Evolutionary conservation across 768 basidiomycete genomes (phyloP).

Genomic region (Agaricus blazei): DNA sequence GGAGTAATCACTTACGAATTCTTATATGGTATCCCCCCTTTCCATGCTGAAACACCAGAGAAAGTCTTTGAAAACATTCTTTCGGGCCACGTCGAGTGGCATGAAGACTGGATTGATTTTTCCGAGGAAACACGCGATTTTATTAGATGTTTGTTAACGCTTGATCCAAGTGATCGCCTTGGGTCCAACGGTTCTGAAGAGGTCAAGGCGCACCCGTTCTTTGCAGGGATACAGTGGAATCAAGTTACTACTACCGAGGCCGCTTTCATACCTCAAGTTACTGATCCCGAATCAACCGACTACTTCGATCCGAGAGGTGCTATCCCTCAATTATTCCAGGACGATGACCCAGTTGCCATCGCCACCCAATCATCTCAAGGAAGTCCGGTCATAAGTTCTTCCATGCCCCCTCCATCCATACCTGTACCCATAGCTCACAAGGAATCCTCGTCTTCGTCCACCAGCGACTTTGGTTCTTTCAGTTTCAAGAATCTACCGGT

Average conservation of each 20-base stretch:
- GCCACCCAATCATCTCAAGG: conserved; percentile 46
- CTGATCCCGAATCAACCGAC: conserved; percentile 98
- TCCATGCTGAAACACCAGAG: conserved; percentile 96
- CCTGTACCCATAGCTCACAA: conserved; percentile 36
- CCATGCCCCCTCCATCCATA: conserved; percentile 36
- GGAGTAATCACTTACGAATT: conserved; percentile 99
- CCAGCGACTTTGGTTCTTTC: conserved; percentile 94
- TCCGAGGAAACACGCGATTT: conserved; percentile 86
- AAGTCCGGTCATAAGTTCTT: conserved; percentile 35
- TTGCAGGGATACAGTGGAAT: conserved; percentile 90
- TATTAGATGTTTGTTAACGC: conserved; percentile 79
- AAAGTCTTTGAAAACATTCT: conserved; percentile 98
- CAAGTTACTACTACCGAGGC: conserved; percentile 85
- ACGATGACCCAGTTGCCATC: conserved; percentile 67
- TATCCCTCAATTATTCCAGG: conserved; percentile 84
- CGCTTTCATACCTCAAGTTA: conserved; percentile 91
- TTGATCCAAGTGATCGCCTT: conserved; percentile 74
- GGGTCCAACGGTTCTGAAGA: conserved; percentile 87
- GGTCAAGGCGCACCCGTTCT: conserved; percentile 89
- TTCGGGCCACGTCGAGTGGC: conserved; percentile 92
- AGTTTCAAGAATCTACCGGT: conserved; percentile 97
- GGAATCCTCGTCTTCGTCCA: conserved; percentile 44
- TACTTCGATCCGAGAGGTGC: conserved; percentile 98
- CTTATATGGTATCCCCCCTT: conserved; percentile 93
- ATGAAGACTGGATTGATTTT: conserved; percentile 87